Percentiles rank a stretch among this genome's conserved stretches.
Conservation (phyloP, 495 filamentous ascomycete genomes). For the Ascodesmis nigricans region DNA sequence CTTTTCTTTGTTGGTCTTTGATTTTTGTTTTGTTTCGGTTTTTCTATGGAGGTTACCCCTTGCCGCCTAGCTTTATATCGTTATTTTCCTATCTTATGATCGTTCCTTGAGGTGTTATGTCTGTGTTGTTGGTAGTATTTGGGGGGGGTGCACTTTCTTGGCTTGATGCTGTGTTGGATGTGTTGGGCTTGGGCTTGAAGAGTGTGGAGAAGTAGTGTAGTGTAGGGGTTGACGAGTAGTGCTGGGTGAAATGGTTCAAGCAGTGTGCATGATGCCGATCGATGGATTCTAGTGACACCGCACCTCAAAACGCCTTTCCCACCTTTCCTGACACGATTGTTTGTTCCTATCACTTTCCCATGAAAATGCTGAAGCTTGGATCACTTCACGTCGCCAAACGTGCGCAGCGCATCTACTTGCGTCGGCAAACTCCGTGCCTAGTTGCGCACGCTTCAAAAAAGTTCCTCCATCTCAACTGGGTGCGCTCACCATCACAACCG, state of each 20-base stretch:
- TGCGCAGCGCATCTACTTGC: slow-evolving; percentile 1
- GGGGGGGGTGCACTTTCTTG: not conserved
- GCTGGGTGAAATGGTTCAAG: not conserved
- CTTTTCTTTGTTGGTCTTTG: slow-evolving; percentile 5
- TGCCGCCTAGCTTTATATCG: slow-evolving; percentile 1
- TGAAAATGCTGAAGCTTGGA: no score
- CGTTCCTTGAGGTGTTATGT: slow-evolving; percentile 1
- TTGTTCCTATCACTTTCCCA: no score
- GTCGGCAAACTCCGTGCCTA: not conserved
- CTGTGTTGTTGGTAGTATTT: not conserved
- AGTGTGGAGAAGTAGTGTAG: slow-evolving; percentile 1
- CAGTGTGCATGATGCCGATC: slow-evolving; percentile 2
- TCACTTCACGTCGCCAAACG: slow-evolving; percentile 1
- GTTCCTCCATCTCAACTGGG: not conserved
- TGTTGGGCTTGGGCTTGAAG: slow-evolving; percentile 2
- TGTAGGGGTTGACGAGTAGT: not conserved
- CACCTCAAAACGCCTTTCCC: slow-evolving; percentile 9
- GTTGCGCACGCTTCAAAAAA: not conserved
- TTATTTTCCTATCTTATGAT: slow-evolving; percentile 1
- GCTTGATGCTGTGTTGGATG: slow-evolving; percentile 5
- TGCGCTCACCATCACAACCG: not conserved
- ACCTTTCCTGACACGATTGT: no score
- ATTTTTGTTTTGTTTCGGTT: slow-evolving; percentile 3
- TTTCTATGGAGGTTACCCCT: slow-evolving; percentile 3
- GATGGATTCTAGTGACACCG: slow-evolving; percentile 15